Evolutionary conservation across 2,329 filamentous ascomycete species (phyloP), one percentile per base, ranked within the genome.

Genomic region (Verticillium longisporum): DNA sequence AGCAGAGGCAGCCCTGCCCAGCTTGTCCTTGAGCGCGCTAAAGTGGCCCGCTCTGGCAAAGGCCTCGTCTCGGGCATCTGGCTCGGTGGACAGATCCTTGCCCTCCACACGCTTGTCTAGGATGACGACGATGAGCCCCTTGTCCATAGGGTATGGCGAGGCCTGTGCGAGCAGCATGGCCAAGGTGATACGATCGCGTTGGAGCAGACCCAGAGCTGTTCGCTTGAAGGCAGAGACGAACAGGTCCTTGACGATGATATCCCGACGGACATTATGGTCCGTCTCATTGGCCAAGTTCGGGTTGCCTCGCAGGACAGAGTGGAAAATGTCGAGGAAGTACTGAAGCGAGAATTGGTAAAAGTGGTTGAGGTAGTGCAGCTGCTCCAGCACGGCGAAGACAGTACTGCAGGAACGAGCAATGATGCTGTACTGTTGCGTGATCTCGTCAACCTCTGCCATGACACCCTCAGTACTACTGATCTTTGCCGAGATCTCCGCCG

Each of bases 321-420:
- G 91, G 84, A 99, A 99, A 68, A 99, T 99, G 73, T 97, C 91
- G 60, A 97, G 85, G 78, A 99, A 99, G 77, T 97, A 99, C 75
- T 97, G 93, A 62, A 99, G 83, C 41, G 95, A 99, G 82, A 99
- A 99, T 73, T 98, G 96, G 76, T 99, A 99, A 78, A 98, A 98
- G 80, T 98, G 95, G 74, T 99, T 97, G 73, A 99, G 88, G 72
- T 97, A 96, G 75, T 98, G 94, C 61, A 99, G 85, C 74, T 99
- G 94, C 77, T 99, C 96, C 63, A 99, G 81, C 14, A 99, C 91
- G 36, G 96, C 92, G 73, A 98, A 99, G 53, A 99, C 94, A 60
- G 95, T 93, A 77, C 94, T 97, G 83, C 95, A 99, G 53, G 95
- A 94, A 69, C 88, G 86, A 61, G 95, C 95, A 75, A 99, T 92